Evolutionary conservation across 2,329 filamentous ascomycete genomes (phyloP).

Genomic region (Microdochium paspali): DNA sequence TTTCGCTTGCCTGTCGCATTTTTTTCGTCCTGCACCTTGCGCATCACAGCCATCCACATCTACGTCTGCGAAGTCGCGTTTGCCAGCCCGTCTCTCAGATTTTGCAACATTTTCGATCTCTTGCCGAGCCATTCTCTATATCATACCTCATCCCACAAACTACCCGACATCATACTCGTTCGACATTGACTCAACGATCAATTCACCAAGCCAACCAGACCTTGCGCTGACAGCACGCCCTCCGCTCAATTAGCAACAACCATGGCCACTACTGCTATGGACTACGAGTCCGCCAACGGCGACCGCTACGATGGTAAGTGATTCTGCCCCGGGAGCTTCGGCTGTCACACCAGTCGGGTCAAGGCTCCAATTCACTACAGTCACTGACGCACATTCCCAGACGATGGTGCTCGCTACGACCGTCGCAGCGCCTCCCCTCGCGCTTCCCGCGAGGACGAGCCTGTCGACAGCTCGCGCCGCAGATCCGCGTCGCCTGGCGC

Average conservation of each 20-base stretch:
- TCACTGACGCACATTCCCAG: constrained; percentile 22
- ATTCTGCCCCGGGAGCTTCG: neutral
- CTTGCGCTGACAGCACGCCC: neutral
- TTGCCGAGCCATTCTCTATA: too few species aligned
- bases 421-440: constrained; percentile 59
- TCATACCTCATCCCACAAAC: too few species aligned
- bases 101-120: neutral
- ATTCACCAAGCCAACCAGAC: neutral
- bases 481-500: constrained; percentile 53
- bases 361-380: neutral
- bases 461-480: constrained; percentile 43
- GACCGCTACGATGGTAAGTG: constrained; percentile 56
- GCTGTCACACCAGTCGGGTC: constrained; percentile 3
- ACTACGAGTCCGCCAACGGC: constrained; percentile 60
- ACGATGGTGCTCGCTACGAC: constrained; percentile 57
- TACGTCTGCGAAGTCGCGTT: neutral
- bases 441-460: constrained; percentile 45
- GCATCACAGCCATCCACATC: neutral
- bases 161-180: too few species aligned
- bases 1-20: neutral
- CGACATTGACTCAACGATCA: too few species aligned
- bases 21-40: neutral
- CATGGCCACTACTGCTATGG: constrained; percentile 60
- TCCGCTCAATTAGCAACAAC: constrained; percentile 5
- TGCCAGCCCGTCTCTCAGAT: neutral